Conservation (phyloP, 176 grass and related monocot genomes). For the Microstegium vimineum region DNA sequence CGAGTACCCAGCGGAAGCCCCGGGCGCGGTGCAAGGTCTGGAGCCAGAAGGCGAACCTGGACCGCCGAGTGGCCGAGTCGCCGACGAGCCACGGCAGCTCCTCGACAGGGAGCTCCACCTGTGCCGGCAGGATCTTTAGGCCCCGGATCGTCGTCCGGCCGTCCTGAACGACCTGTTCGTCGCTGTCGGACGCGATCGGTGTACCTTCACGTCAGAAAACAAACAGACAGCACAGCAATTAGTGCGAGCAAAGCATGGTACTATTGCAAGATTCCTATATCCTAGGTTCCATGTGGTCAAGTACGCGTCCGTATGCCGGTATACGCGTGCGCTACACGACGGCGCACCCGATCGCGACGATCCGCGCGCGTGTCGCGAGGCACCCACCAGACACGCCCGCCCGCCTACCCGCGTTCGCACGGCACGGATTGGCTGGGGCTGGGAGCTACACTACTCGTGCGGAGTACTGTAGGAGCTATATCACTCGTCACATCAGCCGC, state of each 20-base stretch:
- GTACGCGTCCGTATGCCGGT: neutral
- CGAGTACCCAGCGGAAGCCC: conserved; percentile 49
- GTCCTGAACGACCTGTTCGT: neutral
- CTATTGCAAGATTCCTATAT: neutral
- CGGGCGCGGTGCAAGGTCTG: conserved; percentile 43
- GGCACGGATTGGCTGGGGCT: neutral
- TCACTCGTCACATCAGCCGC: neutral
- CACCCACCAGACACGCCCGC: neutral
- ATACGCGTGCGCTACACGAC: neutral
- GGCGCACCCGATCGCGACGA: neutral
- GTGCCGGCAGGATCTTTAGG: conserved; percentile 22
- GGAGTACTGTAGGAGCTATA: too few relatives aligned
- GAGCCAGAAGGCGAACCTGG: conserved; percentile 80
- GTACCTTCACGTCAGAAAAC: conserved; percentile 37
- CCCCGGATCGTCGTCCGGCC: neutral
- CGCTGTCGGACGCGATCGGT: conserved; percentile 7
- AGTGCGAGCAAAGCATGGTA: neutral
- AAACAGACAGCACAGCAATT: neutral
- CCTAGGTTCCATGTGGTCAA: neutral
- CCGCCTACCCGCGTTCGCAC: neutral
- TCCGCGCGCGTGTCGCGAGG: neutral
- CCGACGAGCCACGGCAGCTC: conserved; percentile 87
- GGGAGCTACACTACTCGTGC: too few relatives aligned
- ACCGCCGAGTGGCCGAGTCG: conserved; percentile 41
- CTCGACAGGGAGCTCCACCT: conserved; percentile 39